Evolutionary conservation across 2,329 filamentous ascomycete species (phyloP).

Genomic region (Alternaria triticina): DNA sequence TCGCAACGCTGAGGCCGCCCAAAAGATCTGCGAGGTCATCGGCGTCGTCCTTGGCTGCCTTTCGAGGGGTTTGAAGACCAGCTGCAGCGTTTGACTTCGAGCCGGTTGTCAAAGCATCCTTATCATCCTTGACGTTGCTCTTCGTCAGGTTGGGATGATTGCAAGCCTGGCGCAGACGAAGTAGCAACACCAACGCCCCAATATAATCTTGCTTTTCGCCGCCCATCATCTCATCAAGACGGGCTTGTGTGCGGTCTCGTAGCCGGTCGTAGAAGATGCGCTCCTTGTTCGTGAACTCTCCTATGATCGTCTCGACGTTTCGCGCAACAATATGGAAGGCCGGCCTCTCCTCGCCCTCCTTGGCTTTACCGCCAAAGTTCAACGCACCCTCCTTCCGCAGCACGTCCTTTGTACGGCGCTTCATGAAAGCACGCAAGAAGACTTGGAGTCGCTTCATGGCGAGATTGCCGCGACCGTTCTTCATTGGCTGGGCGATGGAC

Average conservation of each 20-base stretch:
- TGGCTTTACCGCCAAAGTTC: constrained; percentile 73
- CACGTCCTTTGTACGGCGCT: constrained; percentile 97
- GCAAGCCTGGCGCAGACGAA: constrained; percentile 89
- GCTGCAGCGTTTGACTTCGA: constrained; percentile 51
- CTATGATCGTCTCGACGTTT: constrained; percentile 80
- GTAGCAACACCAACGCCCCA: constrained; percentile 87
- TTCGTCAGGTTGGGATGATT: constrained; percentile 92
- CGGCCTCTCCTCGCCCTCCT: constrained; percentile 62
- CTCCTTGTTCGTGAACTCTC: constrained; percentile 80
- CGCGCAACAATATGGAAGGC: constrained; percentile 92
- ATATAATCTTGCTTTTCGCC: constrained; percentile 84
- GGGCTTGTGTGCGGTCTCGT: constrained; percentile 82
- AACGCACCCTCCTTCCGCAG: constrained; percentile 84
- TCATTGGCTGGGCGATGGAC: constrained; percentile 87
- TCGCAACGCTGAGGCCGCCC: constrained; percentile 78
- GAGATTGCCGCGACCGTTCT: constrained; percentile 85
- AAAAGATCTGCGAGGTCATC: constrained; percentile 88
- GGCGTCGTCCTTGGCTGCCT: constrained; percentile 65
- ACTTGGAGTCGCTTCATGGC: constrained; percentile 87
- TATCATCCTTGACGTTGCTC: constrained; percentile 84
- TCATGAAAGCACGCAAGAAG: constrained; percentile 93
- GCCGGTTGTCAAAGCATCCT: constrained; percentile 77
- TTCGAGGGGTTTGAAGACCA: constrained; percentile 43
- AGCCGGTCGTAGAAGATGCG: constrained; percentile 84
- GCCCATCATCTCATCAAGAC: constrained; percentile 87